Conservation (phyloP, 2,329 filamentous ascomycete genomes). For the Dactylellina parvicollis region DNA sequence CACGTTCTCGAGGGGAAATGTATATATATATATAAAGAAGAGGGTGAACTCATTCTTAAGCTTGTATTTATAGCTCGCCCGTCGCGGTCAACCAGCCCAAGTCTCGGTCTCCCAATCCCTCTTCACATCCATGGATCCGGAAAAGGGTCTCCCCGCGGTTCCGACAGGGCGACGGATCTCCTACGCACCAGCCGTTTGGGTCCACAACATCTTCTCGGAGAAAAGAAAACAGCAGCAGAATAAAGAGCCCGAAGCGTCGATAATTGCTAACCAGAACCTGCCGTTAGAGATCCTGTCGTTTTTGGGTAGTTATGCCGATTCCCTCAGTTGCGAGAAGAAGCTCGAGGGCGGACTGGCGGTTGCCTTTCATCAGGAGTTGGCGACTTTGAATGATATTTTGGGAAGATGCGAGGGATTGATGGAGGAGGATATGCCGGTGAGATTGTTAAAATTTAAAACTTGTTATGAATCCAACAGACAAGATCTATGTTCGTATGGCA, state of each 20-base stretch:
- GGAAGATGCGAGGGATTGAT: conserved; percentile 46
- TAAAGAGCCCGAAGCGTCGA: conserved; percentile 10
- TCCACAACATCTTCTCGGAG: conserved; percentile 22
- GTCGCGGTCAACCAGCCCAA: conserved; percentile 33
- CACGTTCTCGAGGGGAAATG: too few relatives aligned
- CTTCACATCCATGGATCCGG: conserved; percentile 43
- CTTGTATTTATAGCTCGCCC: conserved; percentile 47
- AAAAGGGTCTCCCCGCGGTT: conserved; percentile 48
- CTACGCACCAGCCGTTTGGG: conserved; percentile 10
- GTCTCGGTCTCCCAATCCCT: conserved; percentile 48
- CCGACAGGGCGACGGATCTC: conserved; percentile 19
- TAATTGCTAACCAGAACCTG: conserved; percentile 49
- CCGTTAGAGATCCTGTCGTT: conserved; percentile 52
- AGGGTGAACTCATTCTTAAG: too few relatives aligned
- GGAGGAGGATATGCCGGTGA: conserved; percentile 45
- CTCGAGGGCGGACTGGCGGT: conserved; percentile 25
- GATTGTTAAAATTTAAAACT: background rate
- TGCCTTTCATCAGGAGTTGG: conserved; percentile 32
- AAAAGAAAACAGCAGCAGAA: conserved; percentile 13
- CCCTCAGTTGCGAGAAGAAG: conserved; percentile 41
- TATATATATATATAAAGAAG: too few relatives aligned
- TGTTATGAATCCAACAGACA: too few relatives aligned
- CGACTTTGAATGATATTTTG: conserved; percentile 44
- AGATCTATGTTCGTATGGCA: too few relatives aligned
- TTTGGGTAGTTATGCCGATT: conserved; percentile 50